phyloP scores from a whole-genome alignment of 331 rosid species.

The Ulmus americana region DNA sequence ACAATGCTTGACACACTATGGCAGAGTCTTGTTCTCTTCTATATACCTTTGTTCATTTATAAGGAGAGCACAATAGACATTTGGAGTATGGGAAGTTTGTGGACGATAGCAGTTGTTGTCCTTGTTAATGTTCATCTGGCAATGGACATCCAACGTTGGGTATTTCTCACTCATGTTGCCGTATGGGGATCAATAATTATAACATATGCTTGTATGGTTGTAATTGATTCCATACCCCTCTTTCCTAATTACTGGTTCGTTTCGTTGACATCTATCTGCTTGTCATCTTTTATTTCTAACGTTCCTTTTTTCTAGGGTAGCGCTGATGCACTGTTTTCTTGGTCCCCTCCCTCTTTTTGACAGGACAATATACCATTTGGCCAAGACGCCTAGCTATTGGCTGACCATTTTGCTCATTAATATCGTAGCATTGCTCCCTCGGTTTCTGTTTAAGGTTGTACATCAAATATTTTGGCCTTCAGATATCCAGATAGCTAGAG shows the following conservation, averaged over 20 bases:
- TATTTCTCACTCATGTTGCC: slow-evolving; percentile 56
- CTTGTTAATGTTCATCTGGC: slow-evolving; percentile 82
- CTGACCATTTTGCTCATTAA: slow-evolving; percentile 49
- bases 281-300: slow-evolving; percentile 16
- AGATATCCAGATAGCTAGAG: slow-evolving; percentile 79
- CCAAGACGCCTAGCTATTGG: slow-evolving; percentile 52
- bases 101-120: slow-evolving; percentile 79
- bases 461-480: slow-evolving; percentile 48
- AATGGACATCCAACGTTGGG: slow-evolving; percentile 78
- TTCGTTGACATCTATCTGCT: slow-evolving; percentile 11
- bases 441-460: slow-evolving; percentile 48
- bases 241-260: slow-evolving; percentile 71
- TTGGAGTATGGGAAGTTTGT: slow-evolving; percentile 80
- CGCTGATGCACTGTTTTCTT: no score
- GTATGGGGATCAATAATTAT: slow-evolving; percentile 82
- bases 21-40: slow-evolving; percentile 79
- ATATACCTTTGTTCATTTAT: slow-evolving; percentile 56
- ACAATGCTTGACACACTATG: slow-evolving; percentile 69
- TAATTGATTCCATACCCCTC: slow-evolving; percentile 56
- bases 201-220: slow-evolving; percentile 54
- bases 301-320: slow-evolving; percentile 15
- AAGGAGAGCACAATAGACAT: slow-evolving; percentile 55
- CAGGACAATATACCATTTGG: slow-evolving; percentile 65
- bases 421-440: slow-evolving; percentile 55
- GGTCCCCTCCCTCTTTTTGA: slow-evolving; percentile 4